Percentiles rank a stretch among this genome's conserved stretches.
These are phyloP conservation scores for Paraphaeosphaeria sporulosa DNA, from an alignment of 2,329 filamentous ascomycete genomes.

Conservation along the genomic window DNA sequence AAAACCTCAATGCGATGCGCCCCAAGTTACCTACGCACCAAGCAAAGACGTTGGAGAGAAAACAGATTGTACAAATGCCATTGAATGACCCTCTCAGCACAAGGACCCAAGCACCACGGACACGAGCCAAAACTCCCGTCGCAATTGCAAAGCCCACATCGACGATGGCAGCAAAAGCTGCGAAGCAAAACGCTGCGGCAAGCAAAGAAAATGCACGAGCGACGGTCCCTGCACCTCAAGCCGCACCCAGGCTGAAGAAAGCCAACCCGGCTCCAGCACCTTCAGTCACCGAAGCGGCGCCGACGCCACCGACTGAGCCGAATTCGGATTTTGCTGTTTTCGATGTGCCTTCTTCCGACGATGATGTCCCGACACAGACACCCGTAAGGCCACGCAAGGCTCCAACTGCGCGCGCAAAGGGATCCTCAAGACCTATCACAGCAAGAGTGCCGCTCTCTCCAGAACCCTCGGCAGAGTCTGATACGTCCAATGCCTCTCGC, in stretches of 20 bases:
- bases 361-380: constrained; percentile 28
- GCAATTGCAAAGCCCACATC: neutral
- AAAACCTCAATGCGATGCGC: constrained; percentile 1
- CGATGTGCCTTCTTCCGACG: constrained; percentile 37
- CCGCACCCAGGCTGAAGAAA: constrained; percentile 13
- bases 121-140: constrained; percentile 12
- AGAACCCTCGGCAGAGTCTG: constrained; percentile 29
- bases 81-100: neutral
- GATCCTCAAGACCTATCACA: neutral
- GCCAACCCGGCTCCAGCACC: constrained; percentile 8
- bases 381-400: constrained; percentile 26
- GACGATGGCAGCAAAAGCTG: neutral
- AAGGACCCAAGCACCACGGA: neutral
- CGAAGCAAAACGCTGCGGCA: constrained; percentile 17
- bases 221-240: constrained; percentile 17
- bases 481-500: constrained; percentile 38
- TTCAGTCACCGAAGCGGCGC: constrained; percentile 6
- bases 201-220: constrained; percentile 25
- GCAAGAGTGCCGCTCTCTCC: constrained; percentile 12
- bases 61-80: neutral
- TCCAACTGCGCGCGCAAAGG: constrained; percentile 20
- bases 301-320: constrained; percentile 17
- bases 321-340: constrained; percentile 28
- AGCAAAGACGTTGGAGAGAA: neutral
- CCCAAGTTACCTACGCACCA: neutral